Percentiles rank a stretch among this genome's conserved stretches.
Conservation (phyloP, 1,139 yeast species). For the Yamadazyma diddensiae region DNA sequence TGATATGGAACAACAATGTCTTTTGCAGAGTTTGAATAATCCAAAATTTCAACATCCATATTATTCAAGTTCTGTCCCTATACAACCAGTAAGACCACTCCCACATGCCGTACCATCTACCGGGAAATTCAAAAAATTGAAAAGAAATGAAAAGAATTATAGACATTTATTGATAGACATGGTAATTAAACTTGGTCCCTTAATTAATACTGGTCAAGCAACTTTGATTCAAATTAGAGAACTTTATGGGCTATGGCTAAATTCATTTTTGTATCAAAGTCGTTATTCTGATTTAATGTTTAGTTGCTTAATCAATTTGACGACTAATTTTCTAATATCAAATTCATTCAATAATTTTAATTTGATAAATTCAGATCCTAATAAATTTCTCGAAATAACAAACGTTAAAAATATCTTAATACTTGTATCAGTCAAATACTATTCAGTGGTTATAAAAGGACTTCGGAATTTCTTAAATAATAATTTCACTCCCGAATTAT, state of each 20-base stretch:
- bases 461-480: conserved; percentile 29
- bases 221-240: conserved; percentile 28
- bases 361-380: conserved; percentile 11
- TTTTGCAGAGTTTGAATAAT: conserved; percentile 13
- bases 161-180: conserved; percentile 12
- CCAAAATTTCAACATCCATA: conserved; percentile 13
- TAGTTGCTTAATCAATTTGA: conserved; percentile 37
- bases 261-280: conserved; percentile 29
- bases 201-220: conserved; percentile 27
- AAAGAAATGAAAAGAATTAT: conserved; percentile 17
- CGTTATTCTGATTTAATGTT: conserved; percentile 28
- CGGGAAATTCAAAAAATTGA: conserved; percentile 14
- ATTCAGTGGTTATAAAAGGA: conserved; percentile 36
- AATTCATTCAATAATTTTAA: conserved; percentile 26
- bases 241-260: conserved; percentile 35
- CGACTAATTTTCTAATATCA: conserved; percentile 40
- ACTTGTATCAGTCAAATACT: conserved; percentile 32
- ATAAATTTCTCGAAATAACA: conserved; percentile 16
- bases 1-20: conserved; percentile 10
- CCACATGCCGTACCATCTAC: conserved; percentile 18
- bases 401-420: conserved; percentile 25
- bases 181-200: conserved; percentile 18
- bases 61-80: conserved; percentile 5
- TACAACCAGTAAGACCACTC: conserved; percentile 12
- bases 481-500: conserved; percentile 30